These are phyloP conservation scores for Cylindrotheca closterium DNA, from an alignment of 108 stramenopile species.

Conservation along the genomic window DNA sequence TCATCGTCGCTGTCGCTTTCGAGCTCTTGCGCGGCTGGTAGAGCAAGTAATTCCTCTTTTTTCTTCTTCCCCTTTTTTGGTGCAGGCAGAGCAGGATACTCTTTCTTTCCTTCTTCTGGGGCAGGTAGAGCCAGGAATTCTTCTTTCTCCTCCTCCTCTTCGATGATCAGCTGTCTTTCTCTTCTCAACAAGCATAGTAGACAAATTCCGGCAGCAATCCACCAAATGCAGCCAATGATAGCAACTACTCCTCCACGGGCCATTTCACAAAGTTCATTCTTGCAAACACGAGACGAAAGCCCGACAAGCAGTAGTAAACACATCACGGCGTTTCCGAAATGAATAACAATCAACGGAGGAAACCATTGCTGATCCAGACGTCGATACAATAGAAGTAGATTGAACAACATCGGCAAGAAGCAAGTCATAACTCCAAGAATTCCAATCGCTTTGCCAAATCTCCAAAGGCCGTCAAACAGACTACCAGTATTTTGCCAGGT, in stretches of 20 bases:
- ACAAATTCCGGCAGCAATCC: conserved; percentile 8
- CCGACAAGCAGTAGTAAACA: conserved; percentile 1
- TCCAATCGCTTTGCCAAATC: conserved; percentile 8
- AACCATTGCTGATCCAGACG: conserved; percentile 8
- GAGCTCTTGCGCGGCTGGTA: conserved; percentile 1
- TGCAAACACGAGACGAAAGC: conserved; percentile 4
- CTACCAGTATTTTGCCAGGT: not conserved
- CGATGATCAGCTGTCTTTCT: not conserved
- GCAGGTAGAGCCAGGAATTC: conserved; percentile 8
- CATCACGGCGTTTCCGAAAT: conserved; percentile 4
- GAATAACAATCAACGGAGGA: conserved; percentile 1
- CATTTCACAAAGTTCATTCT: not conserved
- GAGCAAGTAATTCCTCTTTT: not conserved
- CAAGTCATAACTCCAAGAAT: conserved; percentile 5
- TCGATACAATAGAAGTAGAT: not conserved
- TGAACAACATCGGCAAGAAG: not conserved
- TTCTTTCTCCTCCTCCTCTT: conserved; percentile 1
- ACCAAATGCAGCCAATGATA: conserved; percentile 8
- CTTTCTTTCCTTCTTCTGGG: conserved; percentile 1
- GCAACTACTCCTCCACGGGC: conserved; percentile 8
- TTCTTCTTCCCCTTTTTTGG: not conserved
- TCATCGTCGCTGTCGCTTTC: not conserved
- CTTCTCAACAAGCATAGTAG: conserved; percentile 1
- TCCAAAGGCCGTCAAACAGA: conserved; percentile 15
- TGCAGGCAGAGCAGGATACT: conserved; percentile 5